Percentiles rank a stretch among this genome's conserved stretches.
Evolutionary conservation across 306 rosid genomes (phyloP).

Genomic region (Pterocarpus macrocarpus): DNA sequence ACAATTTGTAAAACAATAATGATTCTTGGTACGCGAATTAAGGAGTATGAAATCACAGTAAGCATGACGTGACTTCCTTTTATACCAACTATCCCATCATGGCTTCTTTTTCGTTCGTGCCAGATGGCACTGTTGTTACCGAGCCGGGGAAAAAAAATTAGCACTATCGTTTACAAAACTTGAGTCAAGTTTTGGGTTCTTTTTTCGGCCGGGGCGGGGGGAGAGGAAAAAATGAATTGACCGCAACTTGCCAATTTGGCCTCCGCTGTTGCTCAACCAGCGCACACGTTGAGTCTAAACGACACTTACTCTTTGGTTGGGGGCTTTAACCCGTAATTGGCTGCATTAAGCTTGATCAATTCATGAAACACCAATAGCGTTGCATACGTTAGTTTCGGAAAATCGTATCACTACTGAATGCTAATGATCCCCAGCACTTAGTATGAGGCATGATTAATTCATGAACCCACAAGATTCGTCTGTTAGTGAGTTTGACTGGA

Average conservation of each 20-base stretch:
- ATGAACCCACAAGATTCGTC: neutral
- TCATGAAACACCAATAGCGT: neutral
- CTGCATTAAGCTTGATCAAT: neutral
- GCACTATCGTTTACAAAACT: too few species aligned
- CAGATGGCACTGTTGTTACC: too few species aligned
- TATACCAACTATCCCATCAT: too few species aligned
- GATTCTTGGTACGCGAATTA: too few species aligned
- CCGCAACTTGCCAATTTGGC: too few species aligned
- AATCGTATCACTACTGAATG: neutral
- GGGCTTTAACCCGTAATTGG: neutral
- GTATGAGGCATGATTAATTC: neutral
- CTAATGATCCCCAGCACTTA: neutral
- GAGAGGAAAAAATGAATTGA: too few species aligned
- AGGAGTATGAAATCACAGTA: too few species aligned
- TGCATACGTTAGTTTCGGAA: neutral
- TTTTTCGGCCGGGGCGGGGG: too few species aligned
- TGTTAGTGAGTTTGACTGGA: neutral
- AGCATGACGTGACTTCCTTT: too few species aligned
- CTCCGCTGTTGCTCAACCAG: neutral
- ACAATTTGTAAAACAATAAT: neutral
- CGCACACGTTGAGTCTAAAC: neutral
- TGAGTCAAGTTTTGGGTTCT: too few species aligned
- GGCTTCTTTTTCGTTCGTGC: too few species aligned
- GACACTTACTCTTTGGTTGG: neutral
- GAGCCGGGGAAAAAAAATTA: too few species aligned